Base-by-base conservation (phyloP, 805 yeast species). In the Jamesozyma gamospora region DNA sequence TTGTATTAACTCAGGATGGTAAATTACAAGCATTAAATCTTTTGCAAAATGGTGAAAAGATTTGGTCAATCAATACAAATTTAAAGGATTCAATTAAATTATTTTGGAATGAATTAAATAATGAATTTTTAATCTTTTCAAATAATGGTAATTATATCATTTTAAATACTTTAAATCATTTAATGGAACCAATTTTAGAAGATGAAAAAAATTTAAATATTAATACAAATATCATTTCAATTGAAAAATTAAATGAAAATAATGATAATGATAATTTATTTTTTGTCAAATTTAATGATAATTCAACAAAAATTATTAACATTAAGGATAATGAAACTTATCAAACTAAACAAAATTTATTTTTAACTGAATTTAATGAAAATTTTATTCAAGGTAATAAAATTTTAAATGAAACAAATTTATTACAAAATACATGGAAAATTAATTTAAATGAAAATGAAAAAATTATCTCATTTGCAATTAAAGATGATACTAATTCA, bases 21-120 rank as follows among this genome's bases (percentile, higher is more conserved):
- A 63, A 61, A 34, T 36, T 78, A 1, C 55, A 67, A 9, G 75
- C 73, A 1, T 51, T 74, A 14, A 64, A 70, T 42, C 53, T 72
- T 1, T 48, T 56, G 5, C 56, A 66, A 37, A 19, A 34, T n/a
- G 72, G 74, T 15, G 47, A 55, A 13, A 28, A 39, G 17, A 46
- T 57, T 6, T 76, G 80, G 81, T 48, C 41, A 4, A 45, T 58
- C 19, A 46, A 52, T 19, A 45, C 60, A n/a, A 46, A 43, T 6
- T 39, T 49, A 19, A 33, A 34, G 8, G 53, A 52, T 19, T 15
- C 62, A 27, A 32, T 49, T 7, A 41, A 42, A 1, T 10, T 64
- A 15, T 55, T 58, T 15, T 52, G 40, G 25, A 40, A 47, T n/a
- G 34, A 42, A 3, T 39, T 50, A 16, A 34, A 44, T 4, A 39